Evolutionary conservation across 345 rosid species (phyloP).

Genomic region (Salix dunnii): DNA sequence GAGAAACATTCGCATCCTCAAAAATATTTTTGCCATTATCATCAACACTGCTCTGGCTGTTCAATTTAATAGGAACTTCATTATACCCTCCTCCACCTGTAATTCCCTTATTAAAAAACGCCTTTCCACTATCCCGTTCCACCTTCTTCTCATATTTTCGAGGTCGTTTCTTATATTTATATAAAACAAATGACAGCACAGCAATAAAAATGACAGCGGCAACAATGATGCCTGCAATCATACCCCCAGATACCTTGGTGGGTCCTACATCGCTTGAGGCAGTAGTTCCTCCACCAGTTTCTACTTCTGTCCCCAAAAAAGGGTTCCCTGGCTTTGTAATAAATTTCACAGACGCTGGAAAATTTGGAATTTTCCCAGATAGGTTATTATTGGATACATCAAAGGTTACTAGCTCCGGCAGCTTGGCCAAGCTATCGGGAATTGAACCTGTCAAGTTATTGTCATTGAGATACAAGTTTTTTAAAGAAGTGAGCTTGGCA

Average conservation of each 20-base stretch:
- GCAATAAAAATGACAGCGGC: constrained; percentile 16
- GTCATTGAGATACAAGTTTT: constrained; percentile 45
- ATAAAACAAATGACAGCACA: constrained; percentile 10
- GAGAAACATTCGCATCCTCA: constrained; percentile 23
- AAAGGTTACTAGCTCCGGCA: constrained; percentile 18
- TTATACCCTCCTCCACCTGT: constrained; percentile 3
- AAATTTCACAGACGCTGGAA: neutral
- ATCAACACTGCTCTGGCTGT: constrained; percentile 8
- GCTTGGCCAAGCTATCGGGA: constrained; percentile 53
- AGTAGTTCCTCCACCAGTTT: neutral
- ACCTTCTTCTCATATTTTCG: constrained; percentile 8
- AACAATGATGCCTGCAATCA: constrained; percentile 18
- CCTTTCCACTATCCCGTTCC: neutral
- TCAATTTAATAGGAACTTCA: neutral
- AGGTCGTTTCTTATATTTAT: constrained; percentile 7
- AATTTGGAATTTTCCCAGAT: constrained; percentile 8
- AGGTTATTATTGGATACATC: constrained; percentile 19
- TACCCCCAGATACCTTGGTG: constrained; percentile 7
- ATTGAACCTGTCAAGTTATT: constrained; percentile 65
- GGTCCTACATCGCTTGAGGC: neutral
- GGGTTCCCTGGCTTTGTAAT: constrained; percentile 11
- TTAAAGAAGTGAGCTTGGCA: constrained; percentile 51
- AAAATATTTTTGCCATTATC: constrained; percentile 15
- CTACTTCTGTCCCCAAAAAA: neutral
- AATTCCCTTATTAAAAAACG: neutral